Conservation (phyloP, 148 eudicot species). For the Simmondsia chinensis region DNA sequence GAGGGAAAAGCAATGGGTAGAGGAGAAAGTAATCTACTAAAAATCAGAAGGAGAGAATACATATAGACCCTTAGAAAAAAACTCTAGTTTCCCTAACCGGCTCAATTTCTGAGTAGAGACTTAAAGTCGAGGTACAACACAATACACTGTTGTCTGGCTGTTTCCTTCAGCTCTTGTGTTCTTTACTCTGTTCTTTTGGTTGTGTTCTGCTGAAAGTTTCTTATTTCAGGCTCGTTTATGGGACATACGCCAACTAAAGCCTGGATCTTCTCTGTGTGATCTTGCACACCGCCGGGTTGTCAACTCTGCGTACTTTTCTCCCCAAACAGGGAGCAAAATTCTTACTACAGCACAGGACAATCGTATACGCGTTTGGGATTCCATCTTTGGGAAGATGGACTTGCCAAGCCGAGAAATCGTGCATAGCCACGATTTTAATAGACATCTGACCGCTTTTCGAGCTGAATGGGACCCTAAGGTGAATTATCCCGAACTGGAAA, state of each 20-base stretch:
- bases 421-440: slow-evolving; percentile 94
- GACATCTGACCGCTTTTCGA: slow-evolving; percentile 82
- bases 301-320: slow-evolving; percentile 94
- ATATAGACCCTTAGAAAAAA: too few relatives aligned
- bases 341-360: slow-evolving; percentile 89
- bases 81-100: too few relatives aligned
- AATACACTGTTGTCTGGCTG: too few relatives aligned
- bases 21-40: too few relatives aligned
- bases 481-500: too few relatives aligned
- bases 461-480: slow-evolving; percentile 99
- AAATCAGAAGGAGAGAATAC: too few relatives aligned
- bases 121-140: too few relatives aligned
- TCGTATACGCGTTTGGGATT: slow-evolving; percentile 91
- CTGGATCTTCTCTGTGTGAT: slow-evolving; percentile 52
- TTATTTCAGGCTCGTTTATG: slow-evolving; percentile 87
- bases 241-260: slow-evolving; percentile 76
- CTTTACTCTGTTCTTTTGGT: slow-evolving; percentile 4
- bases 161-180: too few relatives aligned
- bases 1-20: too few relatives aligned
- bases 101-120: too few relatives aligned
- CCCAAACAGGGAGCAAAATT: slow-evolving; percentile 83
- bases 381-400: slow-evolving; percentile 66
- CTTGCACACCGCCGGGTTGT: slow-evolving; percentile 89
- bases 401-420: slow-evolving; percentile 95
- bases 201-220: too few relatives aligned